A percentile compares a stretch with the other conserved stretches of the same genome.
Evolutionary conservation across 2,329 filamentous ascomycete species (phyloP).

Genomic region (Bipolaris cookei): DNA sequence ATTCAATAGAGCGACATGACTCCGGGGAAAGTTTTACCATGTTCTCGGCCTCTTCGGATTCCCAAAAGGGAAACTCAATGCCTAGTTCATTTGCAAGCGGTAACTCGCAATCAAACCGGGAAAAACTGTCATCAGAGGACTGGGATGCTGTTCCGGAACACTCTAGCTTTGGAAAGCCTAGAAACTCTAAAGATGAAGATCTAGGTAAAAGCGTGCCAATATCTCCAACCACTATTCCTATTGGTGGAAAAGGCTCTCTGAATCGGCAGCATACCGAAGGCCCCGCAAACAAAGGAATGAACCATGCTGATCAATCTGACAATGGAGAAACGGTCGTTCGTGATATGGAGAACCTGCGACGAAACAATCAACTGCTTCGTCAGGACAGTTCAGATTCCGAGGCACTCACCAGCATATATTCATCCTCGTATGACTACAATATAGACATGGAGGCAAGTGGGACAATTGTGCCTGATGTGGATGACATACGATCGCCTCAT

Average conservation of each 20-base stretch:
- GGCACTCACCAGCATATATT: constrained; percentile 43
- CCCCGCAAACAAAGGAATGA: constrained; percentile 23
- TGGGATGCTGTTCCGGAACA: constrained; percentile 35
- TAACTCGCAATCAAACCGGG: constrained; percentile 33
- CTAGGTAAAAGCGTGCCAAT: constrained; percentile 33
- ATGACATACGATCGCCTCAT: constrained; percentile 37
- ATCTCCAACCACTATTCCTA: constrained; percentile 39
- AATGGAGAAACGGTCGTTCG: constrained; percentile 44
- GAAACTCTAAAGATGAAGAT: constrained; percentile 14
- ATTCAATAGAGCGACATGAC: constrained; percentile 57
- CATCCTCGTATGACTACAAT: constrained; percentile 34
- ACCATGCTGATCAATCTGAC: constrained; percentile 23
- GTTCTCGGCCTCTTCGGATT: constrained; percentile 68
- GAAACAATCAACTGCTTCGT: constrained; percentile 51
- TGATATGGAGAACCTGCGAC: constrained; percentile 48
- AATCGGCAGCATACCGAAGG: constrained; percentile 18
- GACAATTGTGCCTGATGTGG: constrained; percentile 49
- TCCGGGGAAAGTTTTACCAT: constrained; percentile 68
- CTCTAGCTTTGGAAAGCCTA: constrained; percentile 44
- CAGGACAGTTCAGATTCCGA: constrained; percentile 51
- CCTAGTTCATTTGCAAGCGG: constrained; percentile 57
- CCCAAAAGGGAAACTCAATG: constrained; percentile 59
- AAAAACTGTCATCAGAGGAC: constrained; percentile 37
- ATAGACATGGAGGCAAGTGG: constrained; percentile 52
- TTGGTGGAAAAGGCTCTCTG: constrained; percentile 13